phyloP scores from a whole-genome alignment of 352 stramenopile species.

The Pythium aquatile region DNA sequence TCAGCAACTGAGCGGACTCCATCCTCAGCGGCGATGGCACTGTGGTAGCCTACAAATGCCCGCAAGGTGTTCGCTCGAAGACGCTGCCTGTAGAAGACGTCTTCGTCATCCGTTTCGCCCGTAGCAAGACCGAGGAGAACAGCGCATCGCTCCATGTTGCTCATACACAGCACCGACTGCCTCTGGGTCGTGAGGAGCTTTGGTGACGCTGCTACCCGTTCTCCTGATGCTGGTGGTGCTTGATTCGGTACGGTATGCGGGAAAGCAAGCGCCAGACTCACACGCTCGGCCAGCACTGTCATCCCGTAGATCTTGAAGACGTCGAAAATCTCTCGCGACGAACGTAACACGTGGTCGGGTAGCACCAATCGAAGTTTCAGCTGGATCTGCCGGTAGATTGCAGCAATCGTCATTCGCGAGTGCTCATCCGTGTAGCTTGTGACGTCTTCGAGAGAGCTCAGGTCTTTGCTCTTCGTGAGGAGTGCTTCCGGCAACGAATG shows the following conservation, averaged over 20 bases:
- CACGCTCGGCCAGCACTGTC: slow-evolving; percentile 64
- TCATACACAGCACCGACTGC: slow-evolving; percentile 56
- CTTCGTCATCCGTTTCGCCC: slow-evolving; percentile 9
- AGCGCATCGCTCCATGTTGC: slow-evolving; percentile 54
- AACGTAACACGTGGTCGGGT: slow-evolving; percentile 43
- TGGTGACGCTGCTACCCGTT: slow-evolving; percentile 28
- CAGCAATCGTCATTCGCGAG: background rate
- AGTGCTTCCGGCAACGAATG: slow-evolving; percentile 3
- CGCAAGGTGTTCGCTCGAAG: slow-evolving; percentile 50
- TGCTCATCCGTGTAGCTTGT: background rate
- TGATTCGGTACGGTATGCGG: slow-evolving; percentile 18
- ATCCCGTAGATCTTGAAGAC: slow-evolving; percentile 86
- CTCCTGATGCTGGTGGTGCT: background rate
- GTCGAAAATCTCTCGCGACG: slow-evolving; percentile 69
- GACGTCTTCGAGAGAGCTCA: background rate
- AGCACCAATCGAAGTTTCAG: slow-evolving; percentile 14
- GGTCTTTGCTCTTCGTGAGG: background rate
- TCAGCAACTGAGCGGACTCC: slow-evolving; percentile 17
- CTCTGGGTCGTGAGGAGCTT: slow-evolving; percentile 50
- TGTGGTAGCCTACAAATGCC: slow-evolving; percentile 71
- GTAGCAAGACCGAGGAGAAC: slow-evolving; percentile 35
- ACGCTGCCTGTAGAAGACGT: slow-evolving; percentile 19
- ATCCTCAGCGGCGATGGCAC: slow-evolving; percentile 35
- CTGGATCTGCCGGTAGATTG: background rate
- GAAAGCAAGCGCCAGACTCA: slow-evolving; percentile 50